Evolutionary conservation across 2,329 filamentous ascomycete species (phyloP), one percentile per base, ranked within the genome.

Genomic region (Fusarium ramigenum): DNA sequence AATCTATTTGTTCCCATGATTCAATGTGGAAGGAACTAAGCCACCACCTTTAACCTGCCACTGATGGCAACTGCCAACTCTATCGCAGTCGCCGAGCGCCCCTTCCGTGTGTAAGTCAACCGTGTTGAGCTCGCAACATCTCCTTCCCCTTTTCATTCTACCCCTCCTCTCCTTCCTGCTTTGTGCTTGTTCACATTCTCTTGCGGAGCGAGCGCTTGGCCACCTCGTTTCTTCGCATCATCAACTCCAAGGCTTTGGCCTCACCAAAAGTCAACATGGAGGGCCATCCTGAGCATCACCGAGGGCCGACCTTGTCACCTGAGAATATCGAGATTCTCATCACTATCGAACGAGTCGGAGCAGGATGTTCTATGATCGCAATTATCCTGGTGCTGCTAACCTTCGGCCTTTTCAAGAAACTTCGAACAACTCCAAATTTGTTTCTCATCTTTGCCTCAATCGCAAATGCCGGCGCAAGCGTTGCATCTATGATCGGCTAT

Each of bases 401-500:
- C 11, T 90, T 85, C 66, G 79, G 82, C 40, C 34, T 82, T 5
- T 87, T 87, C 78, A 87, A 86, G 74, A 83, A 84, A 25, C 80
- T 90, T 19, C 85, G 87, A 15, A 89, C 87, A 7, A 87, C 89
- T 1, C 88, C 88, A 0, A 90, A 90, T 69, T 85, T 87, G 0
- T 90, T 83, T 49, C 78, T 83, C 14, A 68, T 83, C 10, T 78
- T 80, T 60, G 82, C 82, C 2, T 82, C 80, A 21, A 69, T 82
- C n/a, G 81, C 82, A 52, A 83, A 83, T 68, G 82, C 89, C 5
- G 88, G 87, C 8, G 88, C 88, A 25, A 88, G 88, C 67, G 82
- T 86, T 37, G 93, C 92, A 12, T 93, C 92, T 30, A 84, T 94
- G 58, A 93, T 95, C 60, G 92, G 92, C 2, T 89, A 90, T 52